Evolutionary conservation across 805 yeast genomes (phyloP).

Genomic region (Yarrowia porcina): DNA sequence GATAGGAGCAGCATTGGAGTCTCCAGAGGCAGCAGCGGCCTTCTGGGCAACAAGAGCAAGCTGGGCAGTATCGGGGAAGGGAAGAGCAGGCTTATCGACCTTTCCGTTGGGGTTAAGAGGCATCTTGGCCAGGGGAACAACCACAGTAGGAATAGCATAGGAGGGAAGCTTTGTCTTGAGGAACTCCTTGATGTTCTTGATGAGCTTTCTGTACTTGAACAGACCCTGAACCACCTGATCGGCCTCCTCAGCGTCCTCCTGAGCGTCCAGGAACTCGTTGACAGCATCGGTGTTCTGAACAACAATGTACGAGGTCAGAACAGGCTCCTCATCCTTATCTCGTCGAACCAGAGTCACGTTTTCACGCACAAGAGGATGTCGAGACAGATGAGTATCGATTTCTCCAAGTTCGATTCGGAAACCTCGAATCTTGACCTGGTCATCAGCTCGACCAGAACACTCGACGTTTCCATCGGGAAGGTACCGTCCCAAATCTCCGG

Average conservation of each 20-base stretch:
- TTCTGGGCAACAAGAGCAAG: constrained; percentile 68
- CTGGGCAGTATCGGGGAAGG: constrained; percentile 90
- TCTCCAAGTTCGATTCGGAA: constrained; percentile 98
- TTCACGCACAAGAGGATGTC: constrained; percentile 88
- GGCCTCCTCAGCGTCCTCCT: constrained; percentile 44
- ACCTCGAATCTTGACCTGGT: constrained; percentile 97
- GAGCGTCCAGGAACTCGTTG: constrained; percentile 41
- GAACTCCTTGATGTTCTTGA: constrained; percentile 75
- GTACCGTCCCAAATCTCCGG: constrained; percentile 97
- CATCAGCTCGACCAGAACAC: constrained; percentile 98
- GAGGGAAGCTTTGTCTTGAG: constrained; percentile 85
- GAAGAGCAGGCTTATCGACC: constrained; percentile 94
- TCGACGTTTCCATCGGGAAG: constrained; percentile 97
- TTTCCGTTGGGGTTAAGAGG: constrained; percentile 98
- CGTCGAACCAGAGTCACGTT: constrained; percentile 88
- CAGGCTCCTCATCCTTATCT: constrained; percentile 89
- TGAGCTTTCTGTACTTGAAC: constrained; percentile 68
- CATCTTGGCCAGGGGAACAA: constrained; percentile 79
- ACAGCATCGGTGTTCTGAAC: constrained; percentile 51
- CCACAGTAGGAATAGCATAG: constrained; percentile 88
- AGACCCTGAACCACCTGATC: constrained; percentile 74
- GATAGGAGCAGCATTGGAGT: constrained; percentile 41
- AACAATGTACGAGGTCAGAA: constrained; percentile 85
- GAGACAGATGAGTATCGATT: constrained; percentile 94
- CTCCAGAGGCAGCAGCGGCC: constrained; percentile 33